Conservation (phyloP, 2,329 filamentous ascomycete genomes). For the Stagonosporopsis vannaccii region DNA sequence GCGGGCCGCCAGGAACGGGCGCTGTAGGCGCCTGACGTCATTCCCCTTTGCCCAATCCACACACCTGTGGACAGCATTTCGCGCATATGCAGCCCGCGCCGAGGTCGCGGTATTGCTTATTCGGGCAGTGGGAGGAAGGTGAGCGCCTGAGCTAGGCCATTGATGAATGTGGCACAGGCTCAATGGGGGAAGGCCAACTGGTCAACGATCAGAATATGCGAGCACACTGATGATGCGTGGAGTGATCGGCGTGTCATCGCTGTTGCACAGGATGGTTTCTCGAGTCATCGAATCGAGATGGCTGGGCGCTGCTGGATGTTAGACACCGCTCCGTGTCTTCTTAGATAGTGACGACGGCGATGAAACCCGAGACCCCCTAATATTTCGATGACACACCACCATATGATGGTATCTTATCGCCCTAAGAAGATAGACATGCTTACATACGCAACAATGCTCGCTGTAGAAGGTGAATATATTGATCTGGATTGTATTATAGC, state of each 20-base stretch:
- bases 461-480: background rate
- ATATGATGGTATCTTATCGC: background rate
- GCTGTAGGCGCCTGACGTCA: slow-evolving; percentile 31
- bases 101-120: slow-evolving; percentile 8
- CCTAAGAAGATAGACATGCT: too few species aligned
- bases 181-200: background rate
- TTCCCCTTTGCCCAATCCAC: slow-evolving; percentile 7
- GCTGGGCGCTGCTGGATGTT: slow-evolving; percentile 4
- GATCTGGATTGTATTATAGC: slow-evolving; percentile 13
- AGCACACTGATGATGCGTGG: background rate
- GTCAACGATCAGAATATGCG: background rate
- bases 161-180: background rate
- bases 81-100: slow-evolving; percentile 15
- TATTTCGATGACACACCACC: background rate
- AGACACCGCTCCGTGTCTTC: background rate
- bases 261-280: background rate
- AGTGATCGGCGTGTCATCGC: background rate
- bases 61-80: slow-evolving; percentile 5
- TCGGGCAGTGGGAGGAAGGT: slow-evolving; percentile 1
- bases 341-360: background rate
- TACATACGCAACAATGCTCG: background rate
- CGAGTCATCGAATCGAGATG: slow-evolving; percentile 11
- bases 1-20: slow-evolving; percentile 38
- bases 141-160: slow-evolving; percentile 1
- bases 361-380: background rate